Evolutionary conservation across 2,329 filamentous ascomycete species (phyloP).

Genomic region (Lomentospora prolificans): DNA sequence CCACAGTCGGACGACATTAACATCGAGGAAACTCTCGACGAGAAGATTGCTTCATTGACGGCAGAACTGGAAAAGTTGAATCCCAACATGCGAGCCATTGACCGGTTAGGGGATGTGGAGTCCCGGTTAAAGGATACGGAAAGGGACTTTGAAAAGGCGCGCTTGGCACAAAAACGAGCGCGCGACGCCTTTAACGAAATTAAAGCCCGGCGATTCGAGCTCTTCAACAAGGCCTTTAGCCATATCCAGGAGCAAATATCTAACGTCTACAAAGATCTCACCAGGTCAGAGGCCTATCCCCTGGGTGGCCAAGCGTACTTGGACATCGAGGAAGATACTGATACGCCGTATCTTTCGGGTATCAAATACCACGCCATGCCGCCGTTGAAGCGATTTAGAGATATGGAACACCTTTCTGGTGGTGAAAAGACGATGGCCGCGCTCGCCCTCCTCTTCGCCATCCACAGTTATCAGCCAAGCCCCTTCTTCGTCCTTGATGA

Average conservation of each 20-base stretch:
- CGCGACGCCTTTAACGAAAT: conserved; percentile 77
- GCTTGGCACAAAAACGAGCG: conserved; percentile 60
- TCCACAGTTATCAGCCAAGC: conserved; percentile 89
- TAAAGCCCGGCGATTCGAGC: conserved; percentile 72
- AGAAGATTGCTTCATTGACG: conserved; percentile 65
- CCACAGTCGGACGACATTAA: conserved; percentile 56
- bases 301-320: conserved; percentile 85
- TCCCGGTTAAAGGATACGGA: conserved; percentile 74
- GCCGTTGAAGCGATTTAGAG: conserved; percentile 92
- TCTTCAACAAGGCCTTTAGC: conserved; percentile 90
- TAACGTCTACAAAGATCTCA: conserved; percentile 90
- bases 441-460: conserved; percentile 88
- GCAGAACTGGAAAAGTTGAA: conserved; percentile 86
- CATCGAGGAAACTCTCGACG: conserved; percentile 65
- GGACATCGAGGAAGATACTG: conserved; percentile 87
- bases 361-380: conserved; percentile 99
- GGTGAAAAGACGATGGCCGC: conserved; percentile 99
- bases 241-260: conserved; percentile 95
- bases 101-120: conserved; percentile 80
- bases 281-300: conserved; percentile 79
- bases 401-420: conserved; percentile 97
- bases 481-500: conserved; percentile 98
- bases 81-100: conserved; percentile 91
- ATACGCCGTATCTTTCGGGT: conserved; percentile 88
- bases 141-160: conserved; percentile 80